A percentile compares a stretch with the other conserved stretches of the same genome.
phyloP scores from a whole-genome alignment of 73 alveolate genomes.

The Paramecium sonneborni region DNA sequence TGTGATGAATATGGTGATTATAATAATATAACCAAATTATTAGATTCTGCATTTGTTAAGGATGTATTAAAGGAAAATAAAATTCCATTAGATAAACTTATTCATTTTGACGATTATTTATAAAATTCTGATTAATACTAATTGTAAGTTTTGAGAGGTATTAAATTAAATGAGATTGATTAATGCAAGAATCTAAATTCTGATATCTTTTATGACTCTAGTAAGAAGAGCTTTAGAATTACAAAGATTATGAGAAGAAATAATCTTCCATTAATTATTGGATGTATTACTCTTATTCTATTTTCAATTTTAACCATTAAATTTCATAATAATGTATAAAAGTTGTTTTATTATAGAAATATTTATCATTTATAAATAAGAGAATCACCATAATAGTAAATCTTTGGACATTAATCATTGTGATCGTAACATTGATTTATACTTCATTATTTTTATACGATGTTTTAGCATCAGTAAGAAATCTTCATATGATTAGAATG shows the following conservation, averaged over 20 bases:
- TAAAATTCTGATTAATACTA: not conserved
- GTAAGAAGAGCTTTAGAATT: not conserved
- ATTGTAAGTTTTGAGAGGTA: not conserved
- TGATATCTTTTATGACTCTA: not conserved
- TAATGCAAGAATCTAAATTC: not conserved
- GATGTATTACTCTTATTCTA: not conserved
- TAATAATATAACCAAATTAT: not conserved
- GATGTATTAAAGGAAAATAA: not conserved
- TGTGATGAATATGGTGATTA: not conserved
- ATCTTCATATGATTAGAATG: not conserved
- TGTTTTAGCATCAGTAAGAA: not conserved
- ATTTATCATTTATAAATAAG: not conserved
- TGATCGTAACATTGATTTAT: not conserved
- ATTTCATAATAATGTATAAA: conserved; percentile 1
- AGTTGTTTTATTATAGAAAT: too few relatives aligned
- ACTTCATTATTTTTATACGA: not conserved
- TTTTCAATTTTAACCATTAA: not conserved
- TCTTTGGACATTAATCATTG: not conserved
- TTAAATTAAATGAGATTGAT: not conserved
- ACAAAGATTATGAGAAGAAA: not conserved
- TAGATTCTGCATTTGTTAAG: not conserved
- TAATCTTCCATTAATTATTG: not conserved
- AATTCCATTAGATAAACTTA: not conserved
- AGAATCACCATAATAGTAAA: not conserved
- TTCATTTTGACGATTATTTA: not conserved